A percentile compares a stretch with the other conserved stretches of the same genome.
These are phyloP conservation scores for Pseudogymnoascus verrucosus DNA, from an alignment of 2,329 filamentous ascomycete genomes.

Conservation along the genomic window DNA sequence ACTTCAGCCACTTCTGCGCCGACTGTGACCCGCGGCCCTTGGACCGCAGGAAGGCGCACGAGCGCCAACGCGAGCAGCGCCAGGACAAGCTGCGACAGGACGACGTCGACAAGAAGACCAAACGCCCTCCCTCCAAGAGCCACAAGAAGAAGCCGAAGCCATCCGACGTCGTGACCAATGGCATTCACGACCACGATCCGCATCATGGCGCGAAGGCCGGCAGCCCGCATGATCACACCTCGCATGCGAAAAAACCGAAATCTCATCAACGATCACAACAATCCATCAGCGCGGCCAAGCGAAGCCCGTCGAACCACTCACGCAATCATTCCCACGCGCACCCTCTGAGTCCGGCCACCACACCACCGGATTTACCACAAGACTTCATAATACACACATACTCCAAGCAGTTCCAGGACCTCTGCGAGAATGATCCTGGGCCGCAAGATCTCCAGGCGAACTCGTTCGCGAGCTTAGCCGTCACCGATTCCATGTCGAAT, in stretches of 20 bases:
- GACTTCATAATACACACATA: conserved; percentile 60
- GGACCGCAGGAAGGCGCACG: conserved; percentile 66
- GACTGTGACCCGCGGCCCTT: conserved; percentile 76
- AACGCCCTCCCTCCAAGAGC: conserved; percentile 68
- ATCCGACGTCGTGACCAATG: conserved; percentile 57
- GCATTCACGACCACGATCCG: conserved; percentile 48
- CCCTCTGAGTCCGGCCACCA: conserved; percentile 68
- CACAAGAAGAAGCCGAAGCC: conserved; percentile 87
- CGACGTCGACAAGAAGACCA: conserved; percentile 59
- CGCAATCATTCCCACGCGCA: conserved; percentile 48
- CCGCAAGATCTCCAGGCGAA: conserved; percentile 60
- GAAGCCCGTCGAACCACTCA: conserved; percentile 57
- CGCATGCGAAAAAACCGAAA: conserved; percentile 71
- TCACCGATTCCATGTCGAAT: conserved; percentile 64
- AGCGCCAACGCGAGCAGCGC: conserved; percentile 58
- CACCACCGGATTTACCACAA: conserved; percentile 57
- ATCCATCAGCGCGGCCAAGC: conserved; percentile 60
- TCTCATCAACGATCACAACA: conserved; percentile 71
- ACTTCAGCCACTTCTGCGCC: conserved; percentile 76
- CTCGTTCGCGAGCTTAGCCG: conserved; percentile 65
- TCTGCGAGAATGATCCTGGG: conserved; percentile 59
- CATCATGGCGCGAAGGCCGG: conserved; percentile 39
- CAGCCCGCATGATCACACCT: conserved; percentile 39
- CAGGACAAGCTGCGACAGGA: conserved; percentile 42
- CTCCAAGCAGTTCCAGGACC: conserved; percentile 65